Evolutionary conservation across 805 yeast species (phyloP).

Genomic region (Metschnikowia vanudenii): DNA sequence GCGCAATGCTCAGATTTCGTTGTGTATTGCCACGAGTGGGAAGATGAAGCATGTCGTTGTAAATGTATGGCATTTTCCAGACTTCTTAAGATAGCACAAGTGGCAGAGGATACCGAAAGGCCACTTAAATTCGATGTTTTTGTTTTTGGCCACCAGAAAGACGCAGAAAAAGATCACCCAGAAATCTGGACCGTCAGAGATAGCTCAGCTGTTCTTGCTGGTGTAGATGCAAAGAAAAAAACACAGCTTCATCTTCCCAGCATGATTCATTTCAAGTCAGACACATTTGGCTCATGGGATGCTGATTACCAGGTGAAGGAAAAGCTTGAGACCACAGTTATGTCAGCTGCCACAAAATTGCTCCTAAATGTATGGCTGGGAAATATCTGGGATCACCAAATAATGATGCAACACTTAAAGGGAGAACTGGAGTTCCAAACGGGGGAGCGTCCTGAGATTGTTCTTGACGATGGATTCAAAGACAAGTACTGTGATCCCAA

Average conservation of each 20-base stretch:
- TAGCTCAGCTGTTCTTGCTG: constrained; percentile 9
- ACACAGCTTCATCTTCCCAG: constrained; percentile 20
- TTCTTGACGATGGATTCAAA: neutral
- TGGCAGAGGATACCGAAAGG: constrained; percentile 14
- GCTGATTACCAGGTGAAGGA: constrained; percentile 69
- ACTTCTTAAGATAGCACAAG: constrained; percentile 39
- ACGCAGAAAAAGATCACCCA: constrained; percentile 7
- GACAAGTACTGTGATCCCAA: constrained; percentile 18
- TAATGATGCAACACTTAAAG: constrained; percentile 23
- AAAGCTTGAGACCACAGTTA: constrained; percentile 74
- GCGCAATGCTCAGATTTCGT: constrained; percentile 73
- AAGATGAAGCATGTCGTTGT: constrained; percentile 8
- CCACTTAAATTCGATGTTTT: constrained; percentile 23
- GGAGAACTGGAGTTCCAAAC: constrained; percentile 5
- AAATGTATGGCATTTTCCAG: constrained; percentile 27
- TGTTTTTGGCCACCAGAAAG: constrained; percentile 9
- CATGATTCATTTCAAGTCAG: constrained; percentile 10
- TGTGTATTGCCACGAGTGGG: constrained; percentile 46
- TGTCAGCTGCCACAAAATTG: constrained; percentile 76
- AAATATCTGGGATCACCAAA: constrained; percentile 69
- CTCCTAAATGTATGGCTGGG: constrained; percentile 71
- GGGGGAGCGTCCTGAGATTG: constrained; percentile 11
- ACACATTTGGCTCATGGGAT: constrained; percentile 48
- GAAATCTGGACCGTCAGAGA: constrained; percentile 17
- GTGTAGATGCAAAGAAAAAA: constrained; percentile 17